A percentile compares a stretch with the other conserved stretches of the same genome.
phyloP scores from a whole-genome alignment of 495 filamentous ascomycete species.

The Aspergillus campestris region DNA sequence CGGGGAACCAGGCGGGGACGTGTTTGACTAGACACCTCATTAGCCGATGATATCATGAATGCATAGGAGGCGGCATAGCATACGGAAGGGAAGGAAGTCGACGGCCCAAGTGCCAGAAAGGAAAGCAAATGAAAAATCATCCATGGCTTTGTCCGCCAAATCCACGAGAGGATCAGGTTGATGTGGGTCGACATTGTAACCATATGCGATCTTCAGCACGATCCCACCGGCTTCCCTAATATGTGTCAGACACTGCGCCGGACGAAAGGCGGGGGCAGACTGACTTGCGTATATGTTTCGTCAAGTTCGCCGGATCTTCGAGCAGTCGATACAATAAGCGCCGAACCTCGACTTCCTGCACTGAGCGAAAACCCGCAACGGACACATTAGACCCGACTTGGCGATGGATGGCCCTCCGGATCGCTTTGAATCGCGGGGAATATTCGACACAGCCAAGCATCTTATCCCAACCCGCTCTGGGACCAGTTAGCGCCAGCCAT shows the following conservation, averaged over 20 bases:
- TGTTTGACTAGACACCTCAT: slow-evolving; percentile 12
- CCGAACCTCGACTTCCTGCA: slow-evolving; percentile 19
- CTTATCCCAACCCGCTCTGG: too few relatives aligned
- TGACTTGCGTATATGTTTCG: neutral
- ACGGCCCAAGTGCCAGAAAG: slow-evolving; percentile 39
- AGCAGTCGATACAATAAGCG: slow-evolving; percentile 29
- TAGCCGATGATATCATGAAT: too few relatives aligned
- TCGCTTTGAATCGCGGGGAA: too few relatives aligned
- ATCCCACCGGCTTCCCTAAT: slow-evolving; percentile 31
- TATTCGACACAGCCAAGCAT: neutral
- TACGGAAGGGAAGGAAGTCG: slow-evolving; percentile 31
- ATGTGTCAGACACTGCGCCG: slow-evolving; percentile 9
- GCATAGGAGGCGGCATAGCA: neutral
- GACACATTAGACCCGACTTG: too few relatives aligned
- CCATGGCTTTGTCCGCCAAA: slow-evolving; percentile 28
- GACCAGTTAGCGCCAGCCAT: too few relatives aligned
- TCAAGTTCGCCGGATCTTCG: too few relatives aligned
- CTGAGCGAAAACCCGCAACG: neutral
- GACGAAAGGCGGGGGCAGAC: slow-evolving; percentile 1
- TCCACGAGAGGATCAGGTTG: slow-evolving; percentile 33
- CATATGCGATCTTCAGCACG: slow-evolving; percentile 42
- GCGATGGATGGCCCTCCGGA: too few relatives aligned
- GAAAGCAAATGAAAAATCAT: slow-evolving; percentile 30
- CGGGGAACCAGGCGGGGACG: slow-evolving; percentile 39
- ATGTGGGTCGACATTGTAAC: slow-evolving; percentile 36